Percentiles rank a stretch among this genome's conserved stretches.
These are phyloP conservation scores for Mycena galopus DNA, from an alignment of 768 basidiomycete species.

Conservation along the genomic window DNA sequence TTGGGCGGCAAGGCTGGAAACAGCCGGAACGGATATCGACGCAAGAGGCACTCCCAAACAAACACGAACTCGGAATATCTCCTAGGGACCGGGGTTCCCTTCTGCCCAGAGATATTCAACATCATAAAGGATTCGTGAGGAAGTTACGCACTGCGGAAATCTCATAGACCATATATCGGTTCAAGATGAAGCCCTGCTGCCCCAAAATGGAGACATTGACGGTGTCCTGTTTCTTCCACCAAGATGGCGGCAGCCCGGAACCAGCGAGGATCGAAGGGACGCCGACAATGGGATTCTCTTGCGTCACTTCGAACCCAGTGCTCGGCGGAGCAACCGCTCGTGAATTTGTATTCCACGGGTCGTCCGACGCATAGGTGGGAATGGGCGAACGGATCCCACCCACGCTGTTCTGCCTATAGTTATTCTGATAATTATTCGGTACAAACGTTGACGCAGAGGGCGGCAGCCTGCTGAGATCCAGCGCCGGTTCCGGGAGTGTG, in stretches of 20 bases:
- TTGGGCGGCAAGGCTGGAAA: slow-evolving; percentile 92
- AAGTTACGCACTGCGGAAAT: slow-evolving; percentile 74
- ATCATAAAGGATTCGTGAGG: not conserved
- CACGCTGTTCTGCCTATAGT: slow-evolving; percentile 59
- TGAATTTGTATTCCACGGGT: slow-evolving; percentile 72
- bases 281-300: slow-evolving; percentile 56
- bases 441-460: slow-evolving; percentile 66
- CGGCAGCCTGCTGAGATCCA: slow-evolving; percentile 73
- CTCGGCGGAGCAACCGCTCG: slow-evolving; percentile 49
- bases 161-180: slow-evolving; percentile 89
- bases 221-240: slow-evolving; percentile 89
- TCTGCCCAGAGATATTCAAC: slow-evolving; percentile 49
- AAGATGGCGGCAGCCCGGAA: slow-evolving; percentile 80
- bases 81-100: slow-evolving; percentile 78
- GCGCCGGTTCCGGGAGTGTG: slow-evolving; percentile 78
- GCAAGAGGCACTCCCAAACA: slow-evolving; percentile 87
- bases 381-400: slow-evolving; percentile 57
- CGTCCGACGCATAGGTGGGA: slow-evolving; percentile 71
- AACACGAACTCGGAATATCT: slow-evolving; percentile 96
- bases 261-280: slow-evolving; percentile 73
- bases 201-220: slow-evolving; percentile 82
- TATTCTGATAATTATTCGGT: slow-evolving; percentile 53
- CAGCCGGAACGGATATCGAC: slow-evolving; percentile 94
- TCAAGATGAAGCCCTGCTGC: slow-evolving; percentile 93
- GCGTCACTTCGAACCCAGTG: slow-evolving; percentile 46